phyloP scores from a whole-genome alignment of 768 basidiomycete species.

The Sarcodon aspratus region DNA sequence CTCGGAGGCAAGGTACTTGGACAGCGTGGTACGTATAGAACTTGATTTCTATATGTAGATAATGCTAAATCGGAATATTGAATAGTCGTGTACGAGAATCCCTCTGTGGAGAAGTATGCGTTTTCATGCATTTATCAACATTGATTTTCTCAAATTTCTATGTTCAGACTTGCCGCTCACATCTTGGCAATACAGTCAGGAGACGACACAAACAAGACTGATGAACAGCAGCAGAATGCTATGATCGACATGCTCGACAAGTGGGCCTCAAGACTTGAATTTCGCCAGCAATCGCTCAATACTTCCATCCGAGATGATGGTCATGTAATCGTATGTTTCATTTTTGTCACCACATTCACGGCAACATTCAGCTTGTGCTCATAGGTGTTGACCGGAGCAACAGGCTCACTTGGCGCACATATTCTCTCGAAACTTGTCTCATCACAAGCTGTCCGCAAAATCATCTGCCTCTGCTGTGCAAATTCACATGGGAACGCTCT shows the following conservation, averaged over 20 bases:
- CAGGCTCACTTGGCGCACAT: conserved; percentile 44
- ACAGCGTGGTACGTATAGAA: too few relatives aligned
- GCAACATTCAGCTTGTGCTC: too few relatives aligned
- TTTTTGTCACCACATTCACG: too few relatives aligned
- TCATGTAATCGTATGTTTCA: too few relatives aligned
- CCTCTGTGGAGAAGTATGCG: conserved; percentile 30
- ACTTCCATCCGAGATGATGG: neutral
- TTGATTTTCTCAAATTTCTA: conserved; percentile 1
- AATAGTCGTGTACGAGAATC: too few relatives aligned
- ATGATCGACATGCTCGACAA: conserved; percentile 38
- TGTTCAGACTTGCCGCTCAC: conserved; percentile 26
- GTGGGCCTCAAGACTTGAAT: conserved; percentile 14
- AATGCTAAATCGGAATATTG: too few relatives aligned
- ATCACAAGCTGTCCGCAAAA: conserved; percentile 22
- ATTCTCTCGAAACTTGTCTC: conserved; percentile 33
- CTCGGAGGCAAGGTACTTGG: too few relatives aligned
- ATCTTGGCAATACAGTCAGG: conserved; percentile 25
- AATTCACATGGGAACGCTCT: conserved; percentile 30
- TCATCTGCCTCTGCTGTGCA: conserved; percentile 42
- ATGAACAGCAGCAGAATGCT: conserved; percentile 19
- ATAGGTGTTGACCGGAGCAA: conserved; percentile 37
- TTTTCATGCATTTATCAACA: conserved; percentile 1
- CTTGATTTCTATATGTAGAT: too few relatives aligned
- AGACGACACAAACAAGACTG: conserved; percentile 8
- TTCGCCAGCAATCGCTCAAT: neutral